Evolutionary conservation across 352 stramenopile species (phyloP), one percentile per base, ranked within the genome.

Genomic region (Pilasporangium apinafurcum): DNA sequence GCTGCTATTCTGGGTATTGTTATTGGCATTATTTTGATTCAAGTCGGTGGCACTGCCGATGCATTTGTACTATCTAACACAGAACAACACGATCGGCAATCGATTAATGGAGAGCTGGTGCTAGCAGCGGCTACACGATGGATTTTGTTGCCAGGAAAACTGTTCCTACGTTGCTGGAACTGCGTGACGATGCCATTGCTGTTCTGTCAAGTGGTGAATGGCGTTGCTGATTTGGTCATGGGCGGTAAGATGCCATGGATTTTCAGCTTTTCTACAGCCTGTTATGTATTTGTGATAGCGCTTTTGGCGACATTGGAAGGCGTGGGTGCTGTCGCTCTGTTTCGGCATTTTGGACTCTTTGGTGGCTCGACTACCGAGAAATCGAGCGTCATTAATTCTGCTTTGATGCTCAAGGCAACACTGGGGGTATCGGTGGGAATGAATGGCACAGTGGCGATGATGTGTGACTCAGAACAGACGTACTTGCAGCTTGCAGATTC

Each of bases 101-200:
- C 44, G 8, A 46, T 32, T 25, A 73, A 67, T n/a, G 59, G 56
- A 0, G 62, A 60, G 29, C 27, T 70, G 43, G 31, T 59, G 8
- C 17, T 75, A n/a, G 33, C 60, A 13, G 16, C 30, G 14, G 49
- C 36, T 1, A 50, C 48, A 2, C 57, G 48, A 16, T 83, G 70
- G 70, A 37, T 83, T 7, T 33, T 78, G 27, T 34, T 80, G 0
- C 70, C 70, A 6, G 66, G 64, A 0, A 48, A 61, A 18, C 47
- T 83, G 7, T 83, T 83, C 24, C 16, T 73, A 5, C 66, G 70
- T 1, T 40, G 62, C 1, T 83, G 70, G 70, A 67, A 55, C 34
- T 72, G 63, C 10, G 44, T 73, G 24, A 52, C 53, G 6, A 47
- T 70, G 33, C 56, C 63, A 6, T 55, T 83, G 35, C 34, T 80